Percentiles rank a stretch among this genome's conserved stretches.
phyloP scores from a whole-genome alignment of 1,139 yeast species.

The Scheffersomyces segobiensis region DNA sequence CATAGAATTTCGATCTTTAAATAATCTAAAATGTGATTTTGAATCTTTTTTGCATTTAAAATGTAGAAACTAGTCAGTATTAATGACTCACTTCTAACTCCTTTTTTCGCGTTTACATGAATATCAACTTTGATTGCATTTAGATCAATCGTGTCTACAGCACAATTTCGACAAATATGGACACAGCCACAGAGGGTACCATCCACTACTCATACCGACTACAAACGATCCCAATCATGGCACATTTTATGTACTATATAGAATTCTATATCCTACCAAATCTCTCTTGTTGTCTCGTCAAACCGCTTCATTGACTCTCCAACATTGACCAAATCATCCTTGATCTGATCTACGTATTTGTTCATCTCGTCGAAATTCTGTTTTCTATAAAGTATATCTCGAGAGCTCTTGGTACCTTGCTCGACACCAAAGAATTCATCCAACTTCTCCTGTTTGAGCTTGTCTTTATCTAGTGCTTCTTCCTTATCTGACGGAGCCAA shows the following conservation, averaged over 20 bases:
- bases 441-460: constrained; percentile 13
- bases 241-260: not conserved
- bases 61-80: too few species aligned
- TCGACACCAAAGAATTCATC: constrained; percentile 20
- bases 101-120: too few species aligned
- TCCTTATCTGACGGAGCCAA: not conserved
- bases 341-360: constrained; percentile 37
- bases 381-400: constrained; percentile 19
- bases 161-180: too few species aligned
- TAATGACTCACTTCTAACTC: too few species aligned
- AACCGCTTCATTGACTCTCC: constrained; percentile 44
- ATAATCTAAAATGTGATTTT: not conserved
- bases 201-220: too few species aligned
- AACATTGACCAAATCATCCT: constrained; percentile 31
- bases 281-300: constrained; percentile 38
- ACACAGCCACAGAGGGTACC: too few species aligned
- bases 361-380: constrained; percentile 43
- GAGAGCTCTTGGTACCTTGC: constrained; percentile 10
- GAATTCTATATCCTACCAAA: constrained; percentile 23
- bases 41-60: not conserved
- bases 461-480: constrained; percentile 4
- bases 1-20: too few species aligned
- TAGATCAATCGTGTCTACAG: too few species aligned
- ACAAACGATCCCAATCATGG: too few species aligned
- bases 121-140: too few species aligned